phyloP scores from a whole-genome alignment of 1,284 basidiomycete species.

The Heterobasidion irregulare region DNA sequence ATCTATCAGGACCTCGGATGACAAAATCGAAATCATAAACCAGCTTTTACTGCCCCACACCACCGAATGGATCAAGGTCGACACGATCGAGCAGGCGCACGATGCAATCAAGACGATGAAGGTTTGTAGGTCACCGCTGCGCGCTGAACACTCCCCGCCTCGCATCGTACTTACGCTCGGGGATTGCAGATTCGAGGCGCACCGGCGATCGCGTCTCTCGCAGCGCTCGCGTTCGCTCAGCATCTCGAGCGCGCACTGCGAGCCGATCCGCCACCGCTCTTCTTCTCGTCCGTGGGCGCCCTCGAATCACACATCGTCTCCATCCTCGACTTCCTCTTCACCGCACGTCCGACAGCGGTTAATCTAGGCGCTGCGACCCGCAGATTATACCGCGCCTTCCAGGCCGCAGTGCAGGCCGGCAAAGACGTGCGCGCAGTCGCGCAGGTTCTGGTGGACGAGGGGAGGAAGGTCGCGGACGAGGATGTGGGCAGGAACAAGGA shows the following conservation, averaged over 20 bases:
- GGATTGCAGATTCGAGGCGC: slow-evolving; percentile 73
- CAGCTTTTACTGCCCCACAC: slow-evolving; percentile 81
- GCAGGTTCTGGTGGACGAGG: slow-evolving; percentile 53
- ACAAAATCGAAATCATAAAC: slow-evolving; percentile 76
- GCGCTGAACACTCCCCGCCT: background rate
- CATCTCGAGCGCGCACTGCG: slow-evolving; percentile 43
- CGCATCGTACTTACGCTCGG: background rate
- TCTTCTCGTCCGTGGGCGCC: slow-evolving; percentile 36
- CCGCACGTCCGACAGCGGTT: slow-evolving; percentile 89
- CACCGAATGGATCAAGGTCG: slow-evolving; percentile 65
- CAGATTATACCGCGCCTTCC: slow-evolving; percentile 49
- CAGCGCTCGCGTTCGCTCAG: slow-evolving; percentile 70
- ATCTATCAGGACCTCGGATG: slow-evolving; percentile 59
- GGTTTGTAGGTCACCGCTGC: slow-evolving; percentile 26
- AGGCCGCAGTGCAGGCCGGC: slow-evolving; percentile 27
- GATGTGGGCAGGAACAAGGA: slow-evolving; percentile 75
- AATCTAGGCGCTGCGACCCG: slow-evolving; percentile 82
- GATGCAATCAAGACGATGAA: slow-evolving; percentile 93
- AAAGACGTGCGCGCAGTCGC: slow-evolving; percentile 43
- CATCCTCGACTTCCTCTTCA: slow-evolving; percentile 67
- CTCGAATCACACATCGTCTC: slow-evolving; percentile 46
- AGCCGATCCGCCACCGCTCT: slow-evolving; percentile 35
- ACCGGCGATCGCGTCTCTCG: slow-evolving; percentile 89
- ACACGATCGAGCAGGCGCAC: slow-evolving; percentile 72
- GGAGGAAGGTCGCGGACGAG: too few relatives aligned